Evolutionary conservation across 1,139 yeast species (phyloP).

Genomic region (Candida dubliniensis): DNA sequence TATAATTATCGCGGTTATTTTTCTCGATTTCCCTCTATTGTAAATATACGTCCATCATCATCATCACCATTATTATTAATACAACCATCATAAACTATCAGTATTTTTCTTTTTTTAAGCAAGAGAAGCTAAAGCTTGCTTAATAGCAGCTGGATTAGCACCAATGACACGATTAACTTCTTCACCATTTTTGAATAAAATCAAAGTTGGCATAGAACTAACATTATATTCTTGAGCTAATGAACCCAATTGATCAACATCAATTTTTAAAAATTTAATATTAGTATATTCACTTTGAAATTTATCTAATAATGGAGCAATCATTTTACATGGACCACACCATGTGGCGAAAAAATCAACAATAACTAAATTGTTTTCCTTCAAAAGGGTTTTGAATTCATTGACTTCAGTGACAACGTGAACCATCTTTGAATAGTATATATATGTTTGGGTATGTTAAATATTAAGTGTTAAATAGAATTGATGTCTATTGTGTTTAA

Average conservation of each 20-base stretch:
- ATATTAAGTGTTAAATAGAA: too few relatives aligned
- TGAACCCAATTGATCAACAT: constrained; percentile 75
- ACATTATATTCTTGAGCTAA: constrained; percentile 74
- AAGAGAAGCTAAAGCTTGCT: constrained; percentile 61
- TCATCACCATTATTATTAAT: too few relatives aligned
- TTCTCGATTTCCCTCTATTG: too few relatives aligned
- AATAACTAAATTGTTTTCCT: constrained; percentile 61
- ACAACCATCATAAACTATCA: background rate
- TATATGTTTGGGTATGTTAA: background rate
- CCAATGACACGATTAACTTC: constrained; percentile 75
- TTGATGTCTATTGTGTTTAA: background rate
- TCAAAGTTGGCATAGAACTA: constrained; percentile 86
- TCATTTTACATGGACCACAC: constrained; percentile 94
- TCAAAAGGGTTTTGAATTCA: constrained; percentile 62
- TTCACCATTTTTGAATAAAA: constrained; percentile 76
- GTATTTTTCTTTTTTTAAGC: constrained; percentile 30
- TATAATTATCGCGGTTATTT: too few relatives aligned
- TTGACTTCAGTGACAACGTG: constrained; percentile 42
- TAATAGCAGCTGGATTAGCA: constrained; percentile 82
- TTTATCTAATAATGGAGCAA: constrained; percentile 76
- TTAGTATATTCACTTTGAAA: constrained; percentile 44
- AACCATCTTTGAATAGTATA: constrained; percentile 34
- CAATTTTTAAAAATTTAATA: constrained; percentile 79
- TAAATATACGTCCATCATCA: too few relatives aligned
- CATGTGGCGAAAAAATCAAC: constrained; percentile 87